Percentiles rank a stretch among this genome's conserved stretches.
Evolutionary conservation across 441 rosid species (phyloP).

Genomic region (Jatropha multifida): DNA sequence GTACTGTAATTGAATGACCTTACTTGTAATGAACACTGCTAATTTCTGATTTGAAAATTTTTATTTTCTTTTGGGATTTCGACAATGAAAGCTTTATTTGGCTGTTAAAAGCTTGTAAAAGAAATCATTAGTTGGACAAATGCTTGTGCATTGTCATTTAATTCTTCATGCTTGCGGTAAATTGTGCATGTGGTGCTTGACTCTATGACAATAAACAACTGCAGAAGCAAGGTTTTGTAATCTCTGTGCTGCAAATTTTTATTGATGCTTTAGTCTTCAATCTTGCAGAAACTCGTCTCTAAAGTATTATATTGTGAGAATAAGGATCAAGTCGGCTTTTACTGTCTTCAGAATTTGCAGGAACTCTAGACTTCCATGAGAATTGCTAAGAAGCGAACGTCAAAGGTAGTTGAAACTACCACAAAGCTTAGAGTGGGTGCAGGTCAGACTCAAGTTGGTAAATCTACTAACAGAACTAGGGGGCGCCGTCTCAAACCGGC

Average conservation of each 20-base stretch:
- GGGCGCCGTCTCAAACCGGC: constrained; percentile 25
- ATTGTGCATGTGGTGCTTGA: too few relatives aligned
- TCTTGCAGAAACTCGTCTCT: not conserved
- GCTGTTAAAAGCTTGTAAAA: too few relatives aligned
- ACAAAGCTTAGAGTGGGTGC: constrained; percentile 13
- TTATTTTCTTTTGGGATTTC: too few relatives aligned
- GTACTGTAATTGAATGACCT: too few relatives aligned
- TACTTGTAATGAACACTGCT: too few relatives aligned
- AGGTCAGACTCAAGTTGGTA: constrained; percentile 24
- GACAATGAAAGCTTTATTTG: too few relatives aligned
- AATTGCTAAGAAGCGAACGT: constrained; percentile 31
- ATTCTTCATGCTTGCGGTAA: too few relatives aligned
- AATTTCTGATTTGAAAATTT: too few relatives aligned
- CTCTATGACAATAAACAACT: not conserved
- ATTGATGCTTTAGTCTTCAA: not conserved
- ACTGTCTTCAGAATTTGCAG: constrained; percentile 10
- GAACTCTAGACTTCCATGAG: constrained; percentile 33
- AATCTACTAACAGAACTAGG: constrained; percentile 28
- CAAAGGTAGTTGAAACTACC: constrained; percentile 26
- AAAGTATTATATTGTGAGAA: not conserved
- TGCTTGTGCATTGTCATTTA: not conserved
- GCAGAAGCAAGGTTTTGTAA: not conserved
- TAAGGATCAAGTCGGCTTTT: not conserved
- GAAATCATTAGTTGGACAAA: too few relatives aligned
- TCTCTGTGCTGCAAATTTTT: not conserved